phyloP scores from a whole-genome alignment of 2,329 filamentous ascomycete genomes.

The Verticillium isaacii region DNA sequence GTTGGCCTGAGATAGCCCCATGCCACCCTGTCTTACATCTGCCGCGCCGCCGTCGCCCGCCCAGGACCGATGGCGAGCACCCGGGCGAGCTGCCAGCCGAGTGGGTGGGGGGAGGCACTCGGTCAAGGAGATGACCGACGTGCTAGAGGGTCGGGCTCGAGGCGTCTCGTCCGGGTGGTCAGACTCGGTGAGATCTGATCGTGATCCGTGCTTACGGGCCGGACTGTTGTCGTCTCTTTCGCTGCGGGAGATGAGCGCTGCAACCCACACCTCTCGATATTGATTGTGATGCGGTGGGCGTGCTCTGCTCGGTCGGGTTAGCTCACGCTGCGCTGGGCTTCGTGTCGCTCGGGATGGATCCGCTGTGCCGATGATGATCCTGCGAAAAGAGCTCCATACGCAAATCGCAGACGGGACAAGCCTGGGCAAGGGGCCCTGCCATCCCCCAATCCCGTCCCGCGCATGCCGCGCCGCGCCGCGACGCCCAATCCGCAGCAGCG shows the following conservation, averaged over 20 bases:
- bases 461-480: neutral
- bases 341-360: neutral
- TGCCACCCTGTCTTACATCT: neutral
- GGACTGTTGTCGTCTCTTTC: neutral
- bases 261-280: neutral
- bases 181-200: neutral
- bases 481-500: neutral
- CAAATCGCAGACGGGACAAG: neutral
- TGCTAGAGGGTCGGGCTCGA: neutral
- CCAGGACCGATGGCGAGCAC: neutral
- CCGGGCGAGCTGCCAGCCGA: neutral
- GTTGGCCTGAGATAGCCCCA: too few relatives aligned
- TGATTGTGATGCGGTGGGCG: neutral
- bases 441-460: neutral
- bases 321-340: neutral
- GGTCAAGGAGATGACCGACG: neutral
- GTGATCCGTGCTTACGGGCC: neutral
- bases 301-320: neutral
- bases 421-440: neutral
- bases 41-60: neutral
- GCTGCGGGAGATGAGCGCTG: neutral
- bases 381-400: neutral
- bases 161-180: neutral
- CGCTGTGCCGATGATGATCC: neutral
- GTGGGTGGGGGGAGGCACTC: neutral